A percentile compares a stretch with the other conserved stretches of the same genome.
Conservation (phyloP, 768 basidiomycete species). For the Russula olivacea region DNA sequence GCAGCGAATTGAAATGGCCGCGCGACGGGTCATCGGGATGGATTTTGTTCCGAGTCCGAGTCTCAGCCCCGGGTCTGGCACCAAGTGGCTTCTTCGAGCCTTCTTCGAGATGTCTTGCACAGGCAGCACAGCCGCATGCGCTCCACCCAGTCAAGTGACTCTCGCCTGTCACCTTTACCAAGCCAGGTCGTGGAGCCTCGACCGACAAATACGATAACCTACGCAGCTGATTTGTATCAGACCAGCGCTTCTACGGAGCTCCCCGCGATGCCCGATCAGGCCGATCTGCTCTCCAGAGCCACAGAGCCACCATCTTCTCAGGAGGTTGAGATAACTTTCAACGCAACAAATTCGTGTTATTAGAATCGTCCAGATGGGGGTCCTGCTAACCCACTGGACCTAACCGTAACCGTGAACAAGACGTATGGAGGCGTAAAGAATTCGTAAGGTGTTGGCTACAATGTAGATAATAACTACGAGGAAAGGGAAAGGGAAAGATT, state of each 20-base stretch:
- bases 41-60: no score
- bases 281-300: background rate
- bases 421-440: slow-evolving; percentile 23
- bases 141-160: background rate
- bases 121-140: slow-evolving; percentile 18
- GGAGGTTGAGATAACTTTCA: background rate
- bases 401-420: slow-evolving; percentile 16
- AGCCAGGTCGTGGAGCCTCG: slow-evolving; percentile 10
- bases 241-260: background rate
- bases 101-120: background rate
- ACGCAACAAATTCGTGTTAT: slow-evolving; percentile 17
- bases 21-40: slow-evolving; percentile 8
- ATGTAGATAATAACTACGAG: slow-evolving; percentile 14
- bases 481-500: slow-evolving; percentile 19
- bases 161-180: background rate
- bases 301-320: background rate
- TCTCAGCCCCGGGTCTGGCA: background rate
- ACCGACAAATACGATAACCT: slow-evolving; percentile 1
- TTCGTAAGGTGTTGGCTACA: slow-evolving; percentile 26
- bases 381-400: slow-evolving; percentile 20
- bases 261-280: background rate
- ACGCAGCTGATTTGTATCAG: background rate
- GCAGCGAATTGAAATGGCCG: background rate
- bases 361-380: slow-evolving; percentile 17
- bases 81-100: background rate